Evolutionary conservation across 2,329 filamentous ascomycete species (phyloP), one percentile per base, ranked within the genome.

Genomic region (Drechmeria coniospora): DNA sequence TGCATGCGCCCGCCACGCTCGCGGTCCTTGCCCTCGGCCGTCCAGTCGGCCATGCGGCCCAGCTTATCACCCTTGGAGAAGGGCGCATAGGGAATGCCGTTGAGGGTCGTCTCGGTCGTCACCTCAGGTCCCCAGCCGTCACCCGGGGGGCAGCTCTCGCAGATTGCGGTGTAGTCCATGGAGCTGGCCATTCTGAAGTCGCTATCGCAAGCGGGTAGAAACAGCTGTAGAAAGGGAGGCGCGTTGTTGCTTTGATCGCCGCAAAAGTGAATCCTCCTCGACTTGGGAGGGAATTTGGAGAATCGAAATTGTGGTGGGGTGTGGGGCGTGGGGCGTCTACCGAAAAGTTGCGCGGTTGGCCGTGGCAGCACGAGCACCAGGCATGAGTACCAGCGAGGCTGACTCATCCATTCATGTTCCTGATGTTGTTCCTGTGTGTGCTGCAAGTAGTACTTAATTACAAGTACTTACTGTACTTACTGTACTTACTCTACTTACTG

Each of bases 41-140:
- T 92, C 90, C 90, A 98, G 65, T 98, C 90, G 35, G 90, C 90
- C 86, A 98, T 95, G 54, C 90, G 86, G 49, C 90, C 90, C 34
- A 98, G 68, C 69, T 94, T 95, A 65, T 98, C 90, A 53, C 83
- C 84, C 61, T 98, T 98, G 42, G 86, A 94, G 66, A 90, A 98
- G 35, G 90, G 90, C 44, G 90, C 90, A 56, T 94, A 98, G 21
- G 90, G 90, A 27, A 95, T 83, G 51, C 90, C 90, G 52, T 92
- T 77, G 46, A 95, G 71, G 36, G 81, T 93, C 38, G 82, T 92
- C 54, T 93, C 82, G 45, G 63, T 73, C 35, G 84, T 79, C 42
- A 79, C 72, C 35, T 79, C 56, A 29, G 87, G 87, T 34, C 90
- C 90, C 90, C 90, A 98, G 56, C 75, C 71, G 46, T 82, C 77